phyloP scores from a whole-genome alignment of 1,284 basidiomycete species.

The Ganoderma multipileum region DNA sequence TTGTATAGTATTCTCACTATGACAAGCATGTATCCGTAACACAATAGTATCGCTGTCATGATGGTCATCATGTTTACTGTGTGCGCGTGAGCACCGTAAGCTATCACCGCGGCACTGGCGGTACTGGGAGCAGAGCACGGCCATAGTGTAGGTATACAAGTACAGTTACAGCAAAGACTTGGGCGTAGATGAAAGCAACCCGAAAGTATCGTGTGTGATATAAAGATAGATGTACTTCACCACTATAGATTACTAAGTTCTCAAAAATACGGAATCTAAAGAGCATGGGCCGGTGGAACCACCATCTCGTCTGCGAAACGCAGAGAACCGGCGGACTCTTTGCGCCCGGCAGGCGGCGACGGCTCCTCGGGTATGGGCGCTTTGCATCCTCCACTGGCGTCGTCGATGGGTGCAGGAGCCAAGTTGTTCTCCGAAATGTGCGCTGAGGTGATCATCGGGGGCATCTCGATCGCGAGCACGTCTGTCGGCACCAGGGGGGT shows the following conservation, averaged over 20 bases:
- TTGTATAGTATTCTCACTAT: slow-evolving; percentile 25
- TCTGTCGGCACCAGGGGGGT: not conserved
- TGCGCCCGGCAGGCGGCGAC: slow-evolving; percentile 10
- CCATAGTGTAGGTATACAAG: not conserved
- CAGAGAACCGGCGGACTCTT: slow-evolving; percentile 13
- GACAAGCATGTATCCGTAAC: slow-evolving; percentile 25
- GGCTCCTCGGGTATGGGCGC: slow-evolving; percentile 2
- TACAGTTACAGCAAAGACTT: not conserved
- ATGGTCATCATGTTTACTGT: not conserved
- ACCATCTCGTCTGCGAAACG: slow-evolving; percentile 43
- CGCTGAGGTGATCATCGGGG: not conserved
- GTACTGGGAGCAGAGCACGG: not conserved
- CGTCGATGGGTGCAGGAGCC: not conserved
- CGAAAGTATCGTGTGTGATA: not conserved
- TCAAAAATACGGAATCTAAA: not conserved
- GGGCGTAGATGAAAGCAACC: not conserved
- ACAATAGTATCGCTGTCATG: slow-evolving; percentile 15
- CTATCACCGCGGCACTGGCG: not conserved
- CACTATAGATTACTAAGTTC: not conserved
- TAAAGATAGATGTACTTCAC: not conserved
- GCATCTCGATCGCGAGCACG: not conserved
- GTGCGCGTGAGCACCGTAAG: not conserved
- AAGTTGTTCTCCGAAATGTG: not conserved
- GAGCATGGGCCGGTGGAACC: slow-evolving; percentile 36
- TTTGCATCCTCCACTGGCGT: not conserved